These are phyloP conservation scores for Dendrobium officinale DNA, from an alignment of 106 monocot genomes.

Conservation along the genomic window DNA sequence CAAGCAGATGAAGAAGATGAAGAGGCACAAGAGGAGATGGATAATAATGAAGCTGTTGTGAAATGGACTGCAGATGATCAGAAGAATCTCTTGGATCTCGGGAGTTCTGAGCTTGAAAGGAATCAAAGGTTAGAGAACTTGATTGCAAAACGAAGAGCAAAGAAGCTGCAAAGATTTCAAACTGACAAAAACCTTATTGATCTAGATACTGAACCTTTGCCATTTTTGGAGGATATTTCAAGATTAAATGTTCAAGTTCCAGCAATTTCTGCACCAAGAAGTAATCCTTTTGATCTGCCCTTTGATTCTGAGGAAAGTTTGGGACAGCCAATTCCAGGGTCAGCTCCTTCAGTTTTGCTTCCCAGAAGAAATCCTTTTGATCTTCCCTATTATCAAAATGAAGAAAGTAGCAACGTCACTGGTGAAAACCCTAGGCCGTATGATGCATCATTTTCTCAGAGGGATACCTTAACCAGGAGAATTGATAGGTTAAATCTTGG, in stretches of 20 bases:
- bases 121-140: conserved; percentile 63
- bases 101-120: conserved; percentile 65
- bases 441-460: conserved; percentile 20
- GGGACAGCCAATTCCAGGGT: conserved; percentile 55
- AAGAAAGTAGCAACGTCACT: conserved; percentile 5
- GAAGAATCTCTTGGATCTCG: conserved; percentile 70
- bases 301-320: conserved; percentile 43
- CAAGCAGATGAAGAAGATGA: conserved; percentile 33
- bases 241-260: conserved; percentile 45
- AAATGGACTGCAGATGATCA: conserved; percentile 86
- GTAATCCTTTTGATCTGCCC: conserved; percentile 70
- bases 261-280: conserved; percentile 41
- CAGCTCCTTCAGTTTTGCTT: conserved; percentile 60
- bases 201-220: conserved; percentile 43
- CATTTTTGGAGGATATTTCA: conserved; percentile 25
- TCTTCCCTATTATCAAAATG: conserved; percentile 26
- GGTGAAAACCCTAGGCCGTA: conserved; percentile 6
- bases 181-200: conserved; percentile 61
- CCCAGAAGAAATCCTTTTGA: conserved; percentile 61
- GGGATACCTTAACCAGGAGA: conserved; percentile 27
- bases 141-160: conserved; percentile 66
- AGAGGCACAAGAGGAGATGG: conserved; percentile 34
- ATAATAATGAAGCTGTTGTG: conserved; percentile 28
- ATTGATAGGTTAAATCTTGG: conserved; percentile 43
- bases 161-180: conserved; percentile 33